These are phyloP conservation scores for Boeremia lycopersici DNA, from an alignment of 2,329 filamentous ascomycete species.

Conservation along the genomic window DNA sequence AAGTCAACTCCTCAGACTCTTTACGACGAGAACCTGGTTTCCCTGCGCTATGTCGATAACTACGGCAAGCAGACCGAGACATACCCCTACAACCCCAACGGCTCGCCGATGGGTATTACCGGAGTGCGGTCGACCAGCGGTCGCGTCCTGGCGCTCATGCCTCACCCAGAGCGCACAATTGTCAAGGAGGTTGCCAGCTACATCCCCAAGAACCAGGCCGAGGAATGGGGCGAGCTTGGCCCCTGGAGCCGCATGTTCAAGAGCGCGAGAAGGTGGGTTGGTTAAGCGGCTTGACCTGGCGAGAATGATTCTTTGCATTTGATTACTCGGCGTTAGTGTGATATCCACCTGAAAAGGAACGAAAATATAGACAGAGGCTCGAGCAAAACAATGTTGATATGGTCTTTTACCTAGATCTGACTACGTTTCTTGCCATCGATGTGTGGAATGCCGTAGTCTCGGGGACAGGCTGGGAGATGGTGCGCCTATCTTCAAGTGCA, in stretches of 20 bases:
- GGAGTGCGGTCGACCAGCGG: constrained; percentile 79
- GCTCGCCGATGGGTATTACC: constrained; percentile 79
- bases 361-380: constrained; percentile 7
- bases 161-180: constrained; percentile 89
- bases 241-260: constrained; percentile 88
- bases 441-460: no score
- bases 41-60: constrained; percentile 87
- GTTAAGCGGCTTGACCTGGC: constrained; percentile 48
- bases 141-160: constrained; percentile 87
- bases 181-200: constrained; percentile 80
- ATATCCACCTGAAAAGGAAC: constrained; percentile 16
- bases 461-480: no score
- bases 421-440: not conserved
- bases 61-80: constrained; percentile 72
- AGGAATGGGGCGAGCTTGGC: constrained; percentile 78
- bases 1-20: constrained; percentile 57
- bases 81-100: constrained; percentile 92
- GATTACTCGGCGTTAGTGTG: constrained; percentile 12
- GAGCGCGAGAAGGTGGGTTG: constrained; percentile 88
- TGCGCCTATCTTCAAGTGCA: no score
- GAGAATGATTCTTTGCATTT: constrained; percentile 2
- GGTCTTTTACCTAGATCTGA: no score
- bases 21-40: constrained; percentile 70
- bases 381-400: not conserved
- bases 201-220: constrained; percentile 64